Evolutionary conservation across 1,284 basidiomycete genomes (phyloP), one percentile per base, ranked within the genome.

Genomic region (Hypsizygus ulmarius): DNA sequence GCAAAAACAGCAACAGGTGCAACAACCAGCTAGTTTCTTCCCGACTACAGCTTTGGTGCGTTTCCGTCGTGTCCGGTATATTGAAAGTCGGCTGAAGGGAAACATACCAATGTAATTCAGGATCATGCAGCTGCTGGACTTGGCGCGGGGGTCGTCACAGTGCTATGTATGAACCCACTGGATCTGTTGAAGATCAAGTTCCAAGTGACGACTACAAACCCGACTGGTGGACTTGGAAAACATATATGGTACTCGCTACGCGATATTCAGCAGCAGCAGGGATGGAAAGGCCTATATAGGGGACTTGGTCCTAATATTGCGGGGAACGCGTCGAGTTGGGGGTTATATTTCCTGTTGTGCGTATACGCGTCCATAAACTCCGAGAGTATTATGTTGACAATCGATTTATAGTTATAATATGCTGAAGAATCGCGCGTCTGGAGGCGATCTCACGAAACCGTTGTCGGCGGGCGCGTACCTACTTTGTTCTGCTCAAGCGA

Each of bases 321-420:
- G 0, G 96, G 97, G 14, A 98, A 98, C 59, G 93, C 95, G n/a
- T 84, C 89, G 5, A 95, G 91, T 59, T 99, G 96, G 96, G 96
- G 97, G 0, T 70, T 97, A 27, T 99, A 99, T 69, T 99, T 99
- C 70, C 78, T 97, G 53, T 97, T 97, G 96, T 96, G 64, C 70
- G 92, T 79, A 14, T 9, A 25, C 28, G 14, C 42, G 2, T n/a
- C 45, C 44, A 15, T 21, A 19, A 43, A 8, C 21, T 14, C 27
- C 11, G 18, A 41, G 32, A 25, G 39, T 41, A 7, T 25, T 21
- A 30, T 40, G 34, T 38, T 29, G 21, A 44, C 10, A n/a, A 29
- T 11, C 28, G 19, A 27, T 30, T 27, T 43, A 21, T 50, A 97
- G 94, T 66, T 98, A 99, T 64, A 95, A 97, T 58, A 90, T 91